phyloP scores from a whole-genome alignment of 257 asterid species.

The Lycium ferocissimum region DNA sequence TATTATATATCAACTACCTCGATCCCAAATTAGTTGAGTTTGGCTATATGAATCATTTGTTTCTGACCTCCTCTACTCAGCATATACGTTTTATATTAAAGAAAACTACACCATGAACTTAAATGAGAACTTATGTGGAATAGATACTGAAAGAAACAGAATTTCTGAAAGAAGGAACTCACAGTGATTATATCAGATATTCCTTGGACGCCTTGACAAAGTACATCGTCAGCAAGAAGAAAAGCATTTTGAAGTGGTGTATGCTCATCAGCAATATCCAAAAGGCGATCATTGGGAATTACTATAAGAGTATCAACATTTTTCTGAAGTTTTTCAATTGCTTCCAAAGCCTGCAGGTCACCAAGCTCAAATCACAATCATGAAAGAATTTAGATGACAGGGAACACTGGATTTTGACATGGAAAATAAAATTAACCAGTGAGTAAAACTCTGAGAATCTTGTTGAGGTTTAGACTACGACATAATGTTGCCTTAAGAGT shows the following conservation, averaged over 20 bases:
- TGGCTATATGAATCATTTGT: neutral
- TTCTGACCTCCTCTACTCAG: neutral
- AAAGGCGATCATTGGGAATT: conserved; percentile 91
- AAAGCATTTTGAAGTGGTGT: conserved; percentile 98
- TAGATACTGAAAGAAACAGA: neutral
- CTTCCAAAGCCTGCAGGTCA: conserved; percentile 79
- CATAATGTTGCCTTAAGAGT: neutral
- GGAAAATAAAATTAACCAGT: conserved; percentile 1
- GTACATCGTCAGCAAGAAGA: conserved; percentile 96
- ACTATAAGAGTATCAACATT: conserved; percentile 94
- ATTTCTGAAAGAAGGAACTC: conserved; percentile 33
- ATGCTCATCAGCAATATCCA: conserved; percentile 89
- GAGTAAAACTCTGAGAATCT: neutral
- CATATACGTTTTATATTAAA: neutral
- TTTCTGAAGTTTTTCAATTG: conserved; percentile 93
- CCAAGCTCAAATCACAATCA: neutral
- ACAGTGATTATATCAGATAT: conserved; percentile 95
- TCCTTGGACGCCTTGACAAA: conserved; percentile 98
- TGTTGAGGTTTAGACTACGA: neutral
- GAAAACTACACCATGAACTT: neutral
- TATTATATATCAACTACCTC: no score
- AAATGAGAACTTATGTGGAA: neutral
- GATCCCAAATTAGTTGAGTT: neutral
- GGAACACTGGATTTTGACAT: neutral
- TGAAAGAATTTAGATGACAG: neutral